Evolutionary conservation across 371 early-diverging fungal species (phyloP), one percentile per base, ranked within the genome.

Genomic region (Funneliformis caledonium): DNA sequence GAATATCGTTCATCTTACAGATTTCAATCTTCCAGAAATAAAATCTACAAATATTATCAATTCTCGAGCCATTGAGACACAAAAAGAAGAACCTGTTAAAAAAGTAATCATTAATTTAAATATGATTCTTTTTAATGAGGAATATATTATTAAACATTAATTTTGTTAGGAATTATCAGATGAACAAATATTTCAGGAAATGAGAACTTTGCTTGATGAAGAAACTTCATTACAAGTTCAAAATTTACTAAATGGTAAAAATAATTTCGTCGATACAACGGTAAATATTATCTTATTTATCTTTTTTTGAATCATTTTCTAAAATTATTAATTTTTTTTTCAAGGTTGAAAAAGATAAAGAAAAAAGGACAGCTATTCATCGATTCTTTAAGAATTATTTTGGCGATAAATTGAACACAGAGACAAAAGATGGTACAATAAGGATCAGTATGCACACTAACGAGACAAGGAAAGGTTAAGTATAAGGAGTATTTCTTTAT

Each of bases 1-100:
- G n/a, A 84, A 91, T 9, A 89, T 95, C 10, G 91, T 96, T 5
- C 90, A 88, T 64, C 84, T 95, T 69, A 88, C 89, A 0, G 85
- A 86, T 19, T 81, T 47, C 22, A 47, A 56, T 43, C 42, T 79
- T 42, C 65, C 60, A 2, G 59, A 68, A 37, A 19, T 43, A 12
- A 47, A 68, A 26, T 9, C n/a, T 47, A 1, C 43, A 47, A 1
- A 83, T 77, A n/a, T 70, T 64, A 42, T 74, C 80, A 19, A 79
- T 81, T 26, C 77, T 68, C 43, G 76, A 64, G 4, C 70, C 77
- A 37, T 80, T 81, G 50, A 69, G 80, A 47, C 84, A 84, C 16
- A 83, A 83, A 31, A 74, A 83, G 0, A 78, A 80, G 26, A 82
- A 85, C 56, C 81, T 84, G 9, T 83, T 81, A 65, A 79, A 42